Evolutionary conservation across 2,329 filamentous ascomycete species (phyloP), one percentile per base, ranked within the genome.

Genomic region (Didymella exigua): DNA sequence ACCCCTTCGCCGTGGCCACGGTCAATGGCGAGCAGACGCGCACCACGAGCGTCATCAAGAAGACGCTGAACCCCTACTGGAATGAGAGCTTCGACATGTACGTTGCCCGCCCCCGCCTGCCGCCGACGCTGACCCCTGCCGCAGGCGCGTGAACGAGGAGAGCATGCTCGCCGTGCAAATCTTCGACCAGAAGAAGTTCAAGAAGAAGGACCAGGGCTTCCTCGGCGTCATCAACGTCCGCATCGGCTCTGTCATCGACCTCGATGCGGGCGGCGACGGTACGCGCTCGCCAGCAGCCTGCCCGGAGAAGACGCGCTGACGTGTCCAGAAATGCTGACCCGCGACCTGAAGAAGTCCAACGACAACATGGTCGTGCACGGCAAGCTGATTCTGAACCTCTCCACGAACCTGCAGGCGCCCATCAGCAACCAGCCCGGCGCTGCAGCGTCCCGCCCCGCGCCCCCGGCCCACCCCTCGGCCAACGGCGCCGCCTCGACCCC

Each of bases 161-260:
- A 96, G 93, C 76, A 97, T 99, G 71, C 83, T 99, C 42, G 95
- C 95, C 7, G 93, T 99, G 41, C 95, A 99, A 75, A 96, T 99
- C 50, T 99, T 99, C 74, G 95, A 99, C 77, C 95, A 99, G 79
- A 97, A 97, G 82, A 99, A 99, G 80, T 99, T 99, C 81, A 99
- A 99, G 84, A 99, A 99, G 86, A 99, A 98, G 91, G 95, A 99
- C 68, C 95, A 99, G 76, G 95, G 95, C 8, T 99, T 99, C 73
- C 83, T 99, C 6, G 95, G 95, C 54, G 95, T 99, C 49, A 97
- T 99, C 72, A 99, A 99, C 75, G 89, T 99, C 68, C 89, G 93
- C 55, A 89, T 99, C 65, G 95, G 95, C 68, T 93, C 96, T 82
- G 89, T 95, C 33, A 91, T 99, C 66, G 93, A 97, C 74, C 81